Evolutionary conservation across 1,139 yeast genomes (phyloP).

Genomic region (Tardiomyces blankii): DNA sequence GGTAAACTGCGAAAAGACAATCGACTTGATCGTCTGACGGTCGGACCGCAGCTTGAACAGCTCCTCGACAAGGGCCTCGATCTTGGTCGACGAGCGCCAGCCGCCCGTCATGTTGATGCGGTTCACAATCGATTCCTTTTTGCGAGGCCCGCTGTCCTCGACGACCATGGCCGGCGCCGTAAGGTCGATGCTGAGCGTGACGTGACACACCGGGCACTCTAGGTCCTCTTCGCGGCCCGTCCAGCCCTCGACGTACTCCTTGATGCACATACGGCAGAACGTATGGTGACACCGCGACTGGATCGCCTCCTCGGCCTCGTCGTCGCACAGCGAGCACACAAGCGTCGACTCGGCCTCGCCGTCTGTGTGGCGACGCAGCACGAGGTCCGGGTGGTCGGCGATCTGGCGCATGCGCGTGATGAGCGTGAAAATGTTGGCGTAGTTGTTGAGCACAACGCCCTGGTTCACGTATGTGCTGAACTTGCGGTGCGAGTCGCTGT

Average conservation of each 20-base stretch:
- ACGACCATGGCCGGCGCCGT: conserved; percentile 81
- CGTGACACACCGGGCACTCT: conserved; percentile 94
- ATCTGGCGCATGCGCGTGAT: conserved; percentile 95
- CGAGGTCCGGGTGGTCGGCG: conserved; percentile 97
- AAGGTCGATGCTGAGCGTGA: conserved; percentile 79
- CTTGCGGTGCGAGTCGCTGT: conserved; percentile 74
- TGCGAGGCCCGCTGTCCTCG: conserved; percentile 42
- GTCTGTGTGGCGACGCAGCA: conserved; percentile 49
- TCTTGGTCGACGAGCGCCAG: conserved; percentile 91
- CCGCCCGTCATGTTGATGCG: conserved; percentile 76
- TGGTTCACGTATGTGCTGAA: conserved; percentile 82
- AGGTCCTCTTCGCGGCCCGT: conserved; percentile 51
- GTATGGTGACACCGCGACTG: conserved; percentile 88
- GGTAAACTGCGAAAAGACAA: conserved; percentile 94
- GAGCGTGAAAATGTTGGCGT: conserved; percentile 91
- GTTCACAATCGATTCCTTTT: conserved; percentile 79
- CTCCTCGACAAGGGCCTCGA: conserved; percentile 92
- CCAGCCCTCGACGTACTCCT: conserved; percentile 79
- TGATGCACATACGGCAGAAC: conserved; percentile 85
- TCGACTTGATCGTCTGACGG: conserved; percentile 79
- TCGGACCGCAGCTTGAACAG: conserved; percentile 78
- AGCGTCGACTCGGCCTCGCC: conserved; percentile 38
- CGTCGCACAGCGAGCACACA: conserved; percentile 89
- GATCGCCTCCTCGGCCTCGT: conserved; percentile 95
- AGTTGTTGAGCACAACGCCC: conserved; percentile 90